These are phyloP conservation scores for Solanum commersonii DNA, from an alignment of 257 asterid species.

Conservation along the genomic window DNA sequence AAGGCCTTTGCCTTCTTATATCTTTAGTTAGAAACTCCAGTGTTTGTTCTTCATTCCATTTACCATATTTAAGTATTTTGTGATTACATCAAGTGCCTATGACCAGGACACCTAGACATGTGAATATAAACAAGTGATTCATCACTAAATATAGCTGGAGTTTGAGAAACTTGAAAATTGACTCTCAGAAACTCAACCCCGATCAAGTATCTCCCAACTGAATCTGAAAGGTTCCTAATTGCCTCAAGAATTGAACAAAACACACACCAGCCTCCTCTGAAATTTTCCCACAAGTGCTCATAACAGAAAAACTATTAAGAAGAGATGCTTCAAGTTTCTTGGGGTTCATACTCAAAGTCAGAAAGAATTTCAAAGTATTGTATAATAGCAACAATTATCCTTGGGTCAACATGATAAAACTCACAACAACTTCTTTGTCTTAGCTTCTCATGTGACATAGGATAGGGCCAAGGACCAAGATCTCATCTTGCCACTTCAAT, in stretches of 20 bases:
- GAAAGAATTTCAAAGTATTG: not conserved
- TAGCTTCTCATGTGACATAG: not conserved
- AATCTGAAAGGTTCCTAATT: not conserved
- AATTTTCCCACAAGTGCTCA: not conserved
- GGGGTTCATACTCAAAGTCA: not conserved
- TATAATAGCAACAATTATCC: not conserved
- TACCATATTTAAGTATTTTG: slow-evolving; percentile 69
- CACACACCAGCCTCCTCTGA: not conserved
- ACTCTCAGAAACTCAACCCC: not conserved
- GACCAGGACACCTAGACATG: slow-evolving; percentile 41
- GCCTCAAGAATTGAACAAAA: not conserved
- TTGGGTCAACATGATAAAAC: not conserved
- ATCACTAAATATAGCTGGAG: not conserved
- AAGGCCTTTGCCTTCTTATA: slow-evolving; percentile 87
- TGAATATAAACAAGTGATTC: not conserved
- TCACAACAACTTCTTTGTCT: not conserved
- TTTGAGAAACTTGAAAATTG: not conserved
- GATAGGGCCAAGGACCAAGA: not conserved
- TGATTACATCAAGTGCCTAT: slow-evolving; percentile 73
- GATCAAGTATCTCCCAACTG: not conserved
- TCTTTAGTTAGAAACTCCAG: slow-evolving; percentile 76
- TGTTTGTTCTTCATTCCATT: slow-evolving; percentile 84
- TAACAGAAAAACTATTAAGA: not conserved
- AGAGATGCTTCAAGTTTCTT: not conserved
- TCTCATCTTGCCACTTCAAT: not conserved